Evolutionary conservation across 192 early-diverging fungal genomes (phyloP), one percentile per base, ranked within the genome.

Genomic region (Linnemannia schmuckeri): DNA sequence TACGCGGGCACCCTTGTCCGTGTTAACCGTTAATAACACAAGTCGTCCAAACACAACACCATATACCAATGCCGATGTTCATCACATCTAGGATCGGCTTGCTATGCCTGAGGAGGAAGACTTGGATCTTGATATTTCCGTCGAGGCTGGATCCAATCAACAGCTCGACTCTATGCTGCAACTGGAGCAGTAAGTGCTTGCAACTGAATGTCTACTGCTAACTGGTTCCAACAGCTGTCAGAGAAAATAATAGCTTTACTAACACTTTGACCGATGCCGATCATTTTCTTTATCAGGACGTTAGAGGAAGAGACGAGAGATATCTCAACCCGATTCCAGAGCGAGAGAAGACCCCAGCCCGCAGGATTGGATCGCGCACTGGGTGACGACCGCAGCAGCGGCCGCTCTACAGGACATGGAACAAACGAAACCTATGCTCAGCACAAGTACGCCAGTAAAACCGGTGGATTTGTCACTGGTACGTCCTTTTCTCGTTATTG

Each of bases 391-490:
- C 42, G 75, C 35, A 47, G 44, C 10, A 79, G 46, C 49, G 42
- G 22, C 40, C 12, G 54, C 46, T 55, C 61, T 5, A 12, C 24
- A 44, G 76, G 80, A 35, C 77, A 42, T 17, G 46, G 46, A n/a
- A 15, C 52, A 37, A 33, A 63, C 2, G 57, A 80, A 22, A 42
- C 5, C 5, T 69, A 27, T 61, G 57, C 79, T 0, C 79, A 68
- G 10, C 70, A 61, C 13, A 77, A 70, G 44, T 87, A 87, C 61
- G 79, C 85, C 24, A 81, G 57, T 76, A 81, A 74, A 33, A 57
- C 37, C 17, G 85, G 85, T 0, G 85, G 85, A 44, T 87, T 87
- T 41, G 76, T 87, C 44, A 87, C 85, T 6, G 85, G 85, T 81
- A 87, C 20, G 38, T n/a, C 30, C 6, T 41, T 57, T 10, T 33